Evolutionary conservation across 2,329 filamentous ascomycete species (phyloP), one percentile per base, ranked within the genome.

Genomic region (Chalaropsis ovoidea): DNA sequence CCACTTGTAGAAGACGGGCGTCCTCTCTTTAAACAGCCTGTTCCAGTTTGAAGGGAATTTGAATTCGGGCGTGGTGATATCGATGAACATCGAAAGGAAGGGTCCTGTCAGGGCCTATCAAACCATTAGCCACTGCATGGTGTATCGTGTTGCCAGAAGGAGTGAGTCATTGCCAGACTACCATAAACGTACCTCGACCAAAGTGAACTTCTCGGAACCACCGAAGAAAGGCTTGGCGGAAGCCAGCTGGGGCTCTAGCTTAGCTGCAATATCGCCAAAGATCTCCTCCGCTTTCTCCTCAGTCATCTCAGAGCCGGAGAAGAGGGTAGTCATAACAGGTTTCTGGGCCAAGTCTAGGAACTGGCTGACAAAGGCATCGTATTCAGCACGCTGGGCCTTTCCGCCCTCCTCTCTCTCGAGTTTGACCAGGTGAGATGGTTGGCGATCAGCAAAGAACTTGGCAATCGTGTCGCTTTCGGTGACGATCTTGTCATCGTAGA

Each of bases 391-490:
- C 43, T 64, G 65, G 19, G 91, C 76, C 0, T 89, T 82, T 0
- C 79, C 82, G 0, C 79, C 79, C 13, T 77, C 73, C 13, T 78
- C 78, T 62, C 76, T 75, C 0, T 81, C 78, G 0, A 80, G 75
- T 0, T 87, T 86, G 0, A 87, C 71, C 2, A 93, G 79, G 69
- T 86, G 82, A 1, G 84, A 86, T 1, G 88, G 87, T 72, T 87
- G 83, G 0, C 81, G 77, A 71, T 94, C 89, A 54, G 81, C 85
- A 2, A 85, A 74, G 76, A 90, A 93, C 69, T 87, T 83, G 1
- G 85, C 75, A n/a, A 93, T 84, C 68, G 93, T 82, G 69, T 77
- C 84, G 1, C 87, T 90, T 74, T 94, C 89, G 64, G 82, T 84
- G 71, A 94, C 79, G 72, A 89, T 86, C 68, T 87, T 80, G 68